Base-by-base conservation (phyloP, 305 asterid species). In the Stenogyne calaminthoides region DNA sequence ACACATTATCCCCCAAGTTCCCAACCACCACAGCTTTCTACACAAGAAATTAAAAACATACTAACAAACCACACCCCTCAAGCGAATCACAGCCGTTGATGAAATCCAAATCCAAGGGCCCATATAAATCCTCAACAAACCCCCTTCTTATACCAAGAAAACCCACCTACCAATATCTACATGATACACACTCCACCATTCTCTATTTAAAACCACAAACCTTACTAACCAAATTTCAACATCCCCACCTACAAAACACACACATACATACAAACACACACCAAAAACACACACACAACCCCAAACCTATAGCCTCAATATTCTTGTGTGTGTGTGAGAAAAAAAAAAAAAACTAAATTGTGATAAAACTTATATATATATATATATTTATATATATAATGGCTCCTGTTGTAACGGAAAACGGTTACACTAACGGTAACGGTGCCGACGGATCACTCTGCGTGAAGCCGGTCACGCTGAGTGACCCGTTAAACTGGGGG, bases 401-500 rank as follows among this genome's bases (percentile, higher is more conserved):
- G 90, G 86, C 83, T 16, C 49, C 77, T 3, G 64, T 12, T 2
- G 64, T 12, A 5, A 20, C 8, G 44, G 80, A 69, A 5, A 80
- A 78, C 15, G 80, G 78, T 4, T 71, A 77, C 16, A 61, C 72
- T 34, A 61, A 44, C 14, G 40, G 8, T 11, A 61, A 42, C 12
- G 39, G 8, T 10, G 54, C 44, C 20, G 11, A 79, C n/a, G 91
- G 79, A 0, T 76, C 29, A 25, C 29, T 81, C 29, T 87, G 95
- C 76, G 68, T 69, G 59, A 56, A 80, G 14, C 74, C 0, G 29
- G 25, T 25, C 29, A 25, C 29, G 29, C 29, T 44, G 54, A 67
- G 2, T 3, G 97, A 88, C 60, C 98, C 93, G 2, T 59, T 94
- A 74, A 94, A 89, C 73, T 91, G 97, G 98, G 89, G 51, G 9